Conservation (phyloP, 345 rosid species). For the Xanthoceras sorbifolium region DNA sequence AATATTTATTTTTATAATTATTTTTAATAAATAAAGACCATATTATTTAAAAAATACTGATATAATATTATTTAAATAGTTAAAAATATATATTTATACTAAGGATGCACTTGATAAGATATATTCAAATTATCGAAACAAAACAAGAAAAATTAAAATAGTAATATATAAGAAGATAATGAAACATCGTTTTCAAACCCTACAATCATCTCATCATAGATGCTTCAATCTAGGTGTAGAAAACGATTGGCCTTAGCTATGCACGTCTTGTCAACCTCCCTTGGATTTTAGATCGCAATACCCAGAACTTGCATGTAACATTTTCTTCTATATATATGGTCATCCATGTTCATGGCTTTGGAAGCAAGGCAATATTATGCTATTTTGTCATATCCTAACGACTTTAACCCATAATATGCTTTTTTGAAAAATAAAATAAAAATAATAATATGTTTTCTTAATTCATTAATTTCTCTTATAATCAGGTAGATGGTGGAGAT, state of each 20-base stretch:
- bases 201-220: conserved; percentile 1
- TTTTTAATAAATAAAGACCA: too few relatives aligned
- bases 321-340: neutral
- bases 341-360: neutral
- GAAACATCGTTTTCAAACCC: conserved; percentile 31
- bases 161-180: neutral
- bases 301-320: neutral
- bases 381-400: neutral
- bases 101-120: too few relatives aligned
- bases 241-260: conserved; percentile 23
- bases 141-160: neutral
- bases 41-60: too few relatives aligned
- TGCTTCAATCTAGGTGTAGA: conserved; percentile 23
- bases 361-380: neutral
- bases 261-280: conserved; percentile 29
- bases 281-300: neutral
- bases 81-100: too few relatives aligned
- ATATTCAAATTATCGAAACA: neutral
- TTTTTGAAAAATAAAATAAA: neutral
- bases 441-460: too few relatives aligned
- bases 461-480: too few relatives aligned
- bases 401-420: neutral
- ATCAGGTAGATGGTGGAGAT: too few relatives aligned
- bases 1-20: too few relatives aligned
- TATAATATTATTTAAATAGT: too few relatives aligned